phyloP scores from a whole-genome alignment of 2,329 filamentous ascomycete genomes.

The Cadophora luteo-olivacea region DNA sequence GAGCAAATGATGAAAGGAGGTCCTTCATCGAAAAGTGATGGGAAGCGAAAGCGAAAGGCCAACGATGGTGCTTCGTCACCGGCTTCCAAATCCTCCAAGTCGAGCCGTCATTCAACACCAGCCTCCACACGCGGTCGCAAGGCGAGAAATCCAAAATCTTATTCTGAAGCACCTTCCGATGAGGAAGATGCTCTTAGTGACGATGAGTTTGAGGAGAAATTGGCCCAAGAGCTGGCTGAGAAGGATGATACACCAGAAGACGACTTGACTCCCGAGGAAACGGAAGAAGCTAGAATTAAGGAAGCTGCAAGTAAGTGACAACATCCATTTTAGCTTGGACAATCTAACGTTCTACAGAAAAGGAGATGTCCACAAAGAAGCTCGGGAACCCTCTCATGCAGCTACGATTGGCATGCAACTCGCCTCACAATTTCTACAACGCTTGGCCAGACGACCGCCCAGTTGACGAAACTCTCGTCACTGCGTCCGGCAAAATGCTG shows the following conservation, averaged over 20 bases:
- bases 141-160: slow-evolving; percentile 51
- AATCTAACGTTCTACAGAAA: slow-evolving; percentile 58
- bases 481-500: slow-evolving; percentile 93
- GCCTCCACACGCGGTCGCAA: slow-evolving; percentile 53
- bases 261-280: slow-evolving; percentile 56
- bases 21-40: neutral
- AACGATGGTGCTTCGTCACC: slow-evolving; percentile 46
- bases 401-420: slow-evolving; percentile 89
- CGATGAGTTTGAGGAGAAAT: slow-evolving; percentile 79
- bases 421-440: slow-evolving; percentile 95
- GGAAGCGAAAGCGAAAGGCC: slow-evolving; percentile 64
- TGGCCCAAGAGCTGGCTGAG: slow-evolving; percentile 66
- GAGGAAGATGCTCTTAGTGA: slow-evolving; percentile 75
- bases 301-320: slow-evolving; percentile 74
- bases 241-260: slow-evolving; percentile 55
- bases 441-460: slow-evolving; percentile 73
- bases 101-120: slow-evolving; percentile 78
- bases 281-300: slow-evolving; percentile 69
- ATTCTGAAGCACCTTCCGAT: slow-evolving; percentile 63
- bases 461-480: slow-evolving; percentile 82
- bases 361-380: slow-evolving; percentile 89
- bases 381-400: slow-evolving; percentile 94
- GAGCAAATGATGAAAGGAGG: slow-evolving; percentile 50
- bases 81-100: slow-evolving; percentile 75
- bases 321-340: neutral